Evolutionary conservation across 208 protist genomes (phyloP).

Genomic region (Leishmania guyanensis): DNA sequence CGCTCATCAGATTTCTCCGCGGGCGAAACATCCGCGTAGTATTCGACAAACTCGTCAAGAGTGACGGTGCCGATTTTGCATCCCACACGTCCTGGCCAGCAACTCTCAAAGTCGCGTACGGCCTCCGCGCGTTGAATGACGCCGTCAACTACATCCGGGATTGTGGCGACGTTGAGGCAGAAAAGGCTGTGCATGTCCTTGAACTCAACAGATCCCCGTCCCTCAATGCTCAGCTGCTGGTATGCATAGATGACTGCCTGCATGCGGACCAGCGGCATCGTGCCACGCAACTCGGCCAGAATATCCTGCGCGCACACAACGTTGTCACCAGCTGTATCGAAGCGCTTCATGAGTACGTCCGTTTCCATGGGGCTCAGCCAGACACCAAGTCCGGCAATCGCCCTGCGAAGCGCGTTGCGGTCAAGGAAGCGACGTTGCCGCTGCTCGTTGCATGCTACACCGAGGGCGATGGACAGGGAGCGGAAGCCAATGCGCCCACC

Average conservation of each 20-base stretch:
- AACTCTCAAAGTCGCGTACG: conserved; percentile 80
- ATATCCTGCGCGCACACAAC: conserved; percentile 79
- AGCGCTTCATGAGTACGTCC: conserved; percentile 77
- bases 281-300: conserved; percentile 74
- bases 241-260: conserved; percentile 69
- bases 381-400: conserved; percentile 61
- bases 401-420: conserved; percentile 46
- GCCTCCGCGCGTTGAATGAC: conserved; percentile 66
- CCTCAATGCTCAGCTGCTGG: conserved; percentile 78
- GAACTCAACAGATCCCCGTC: conserved; percentile 74
- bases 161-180: conserved; percentile 48
- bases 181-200: conserved; percentile 76
- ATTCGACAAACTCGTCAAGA: conserved; percentile 85
- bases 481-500: conserved; percentile 82
- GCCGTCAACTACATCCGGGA: conserved; percentile 77
- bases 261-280: conserved; percentile 63
- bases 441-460: conserved; percentile 75
- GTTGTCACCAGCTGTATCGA: conserved; percentile 75
- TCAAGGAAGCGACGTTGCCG: conserved; percentile 44
- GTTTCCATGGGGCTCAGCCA: conserved; percentile 56
- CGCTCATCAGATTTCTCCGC: conserved; percentile 76
- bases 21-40: conserved; percentile 91
- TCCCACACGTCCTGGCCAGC: conserved; percentile 67
- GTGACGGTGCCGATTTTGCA: conserved; percentile 74
- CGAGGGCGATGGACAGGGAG: conserved; percentile 63